Evolutionary conservation across 352 stramenopile species (phyloP).

Genomic region (Globisporangium mamillatum): DNA sequence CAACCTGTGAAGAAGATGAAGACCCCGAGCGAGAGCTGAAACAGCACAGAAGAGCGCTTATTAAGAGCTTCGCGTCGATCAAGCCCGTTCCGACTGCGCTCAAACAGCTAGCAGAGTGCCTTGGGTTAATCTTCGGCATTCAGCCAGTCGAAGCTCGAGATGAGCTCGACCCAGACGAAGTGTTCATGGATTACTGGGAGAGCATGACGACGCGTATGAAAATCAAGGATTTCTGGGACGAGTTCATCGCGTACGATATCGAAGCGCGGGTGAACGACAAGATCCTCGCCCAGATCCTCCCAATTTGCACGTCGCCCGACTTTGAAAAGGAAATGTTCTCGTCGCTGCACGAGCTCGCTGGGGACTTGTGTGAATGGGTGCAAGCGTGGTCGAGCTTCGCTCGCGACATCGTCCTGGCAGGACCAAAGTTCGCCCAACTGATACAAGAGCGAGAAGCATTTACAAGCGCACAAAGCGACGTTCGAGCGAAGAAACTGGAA

Average conservation of each 20-base stretch:
- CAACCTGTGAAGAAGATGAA: background rate
- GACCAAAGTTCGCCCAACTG: constrained; percentile 53
- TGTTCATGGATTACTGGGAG: constrained; percentile 76
- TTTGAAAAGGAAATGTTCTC: constrained; percentile 55
- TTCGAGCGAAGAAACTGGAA: constrained; percentile 31
- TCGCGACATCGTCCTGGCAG: constrained; percentile 48
- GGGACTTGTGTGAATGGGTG: constrained; percentile 63
- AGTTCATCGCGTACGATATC: constrained; percentile 44
- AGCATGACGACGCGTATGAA: constrained; percentile 33
- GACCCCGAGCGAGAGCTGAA: constrained; percentile 1
- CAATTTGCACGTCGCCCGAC: constrained; percentile 56
- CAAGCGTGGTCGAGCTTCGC: constrained; percentile 46
- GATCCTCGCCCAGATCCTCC: constrained; percentile 51
- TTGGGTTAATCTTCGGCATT: constrained; percentile 65
- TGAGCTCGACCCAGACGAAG: constrained; percentile 67
- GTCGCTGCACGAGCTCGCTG: constrained; percentile 50
- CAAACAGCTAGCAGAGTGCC: constrained; percentile 61
- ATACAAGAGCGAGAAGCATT: constrained; percentile 45
- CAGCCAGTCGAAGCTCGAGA: constrained; percentile 53
- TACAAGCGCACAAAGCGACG: constrained; percentile 30
- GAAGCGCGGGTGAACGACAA: constrained; percentile 35
- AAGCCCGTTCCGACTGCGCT: constrained; percentile 44
- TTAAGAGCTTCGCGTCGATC: constrained; percentile 40
- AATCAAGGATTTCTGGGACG: constrained; percentile 45
- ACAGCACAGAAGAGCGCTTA: constrained; percentile 20